phyloP scores from a whole-genome alignment of 345 rosid species.

The Trapa bicornis region DNA sequence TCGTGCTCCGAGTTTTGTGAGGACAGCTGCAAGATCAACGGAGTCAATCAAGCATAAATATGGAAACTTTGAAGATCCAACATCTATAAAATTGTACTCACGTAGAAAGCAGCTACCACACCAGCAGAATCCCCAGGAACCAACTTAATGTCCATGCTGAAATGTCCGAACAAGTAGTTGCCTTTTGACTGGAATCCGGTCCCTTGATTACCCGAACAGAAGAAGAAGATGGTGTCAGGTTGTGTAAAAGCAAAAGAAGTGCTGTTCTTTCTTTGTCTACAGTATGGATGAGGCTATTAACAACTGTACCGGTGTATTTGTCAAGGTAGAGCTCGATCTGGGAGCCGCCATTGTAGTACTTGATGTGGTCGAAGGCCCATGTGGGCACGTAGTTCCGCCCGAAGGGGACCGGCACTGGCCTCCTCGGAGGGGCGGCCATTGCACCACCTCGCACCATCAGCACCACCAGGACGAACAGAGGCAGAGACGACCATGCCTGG shows the following conservation, averaged over 20 bases:
- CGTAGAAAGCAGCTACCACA: conserved; percentile 76
- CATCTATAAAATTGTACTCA: conserved; percentile 12
- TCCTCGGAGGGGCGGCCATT: conserved; percentile 44
- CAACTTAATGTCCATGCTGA: conserved; percentile 73
- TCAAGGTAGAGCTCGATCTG: conserved; percentile 61
- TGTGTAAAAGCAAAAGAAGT: too few relatives aligned
- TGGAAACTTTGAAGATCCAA: not conserved
- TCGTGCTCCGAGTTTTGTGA: conserved; percentile 77
- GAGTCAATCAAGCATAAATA: not conserved
- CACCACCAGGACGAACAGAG: conserved; percentile 21
- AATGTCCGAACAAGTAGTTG: conserved; percentile 68
- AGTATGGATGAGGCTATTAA: too few relatives aligned
- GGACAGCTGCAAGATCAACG: conserved; percentile 43
- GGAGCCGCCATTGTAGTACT: conserved; percentile 59
- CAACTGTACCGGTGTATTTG: conserved; percentile 52
- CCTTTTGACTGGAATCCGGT: conserved; percentile 88
- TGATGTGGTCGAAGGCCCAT: conserved; percentile 92
- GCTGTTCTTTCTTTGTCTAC: too few relatives aligned
- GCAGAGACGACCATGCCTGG: conserved; percentile 13
- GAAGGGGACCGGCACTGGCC: conserved; percentile 51
- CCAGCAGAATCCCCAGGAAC: conserved; percentile 83
- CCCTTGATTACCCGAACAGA: conserved; percentile 24
- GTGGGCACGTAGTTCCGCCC: conserved; percentile 70
- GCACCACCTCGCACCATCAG: conserved; percentile 26
- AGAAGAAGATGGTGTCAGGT: not conserved